Conservation (phyloP, 2,329 filamentous ascomycete genomes). For the Botryosphaeria dothidea region DNA sequence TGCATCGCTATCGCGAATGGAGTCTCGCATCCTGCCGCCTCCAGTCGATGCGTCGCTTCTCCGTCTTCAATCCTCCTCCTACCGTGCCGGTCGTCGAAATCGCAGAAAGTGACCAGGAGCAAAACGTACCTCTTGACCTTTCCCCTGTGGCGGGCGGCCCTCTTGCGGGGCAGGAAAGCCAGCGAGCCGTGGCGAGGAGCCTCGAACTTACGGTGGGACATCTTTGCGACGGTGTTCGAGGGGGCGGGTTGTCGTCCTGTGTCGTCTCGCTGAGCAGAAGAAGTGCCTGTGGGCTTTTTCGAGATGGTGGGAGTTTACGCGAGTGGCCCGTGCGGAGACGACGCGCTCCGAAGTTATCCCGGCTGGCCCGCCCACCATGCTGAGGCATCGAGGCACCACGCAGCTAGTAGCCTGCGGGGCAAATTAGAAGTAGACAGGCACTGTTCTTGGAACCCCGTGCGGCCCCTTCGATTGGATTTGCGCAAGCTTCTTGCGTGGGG, state of each 20-base stretch:
- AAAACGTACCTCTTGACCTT: constrained; percentile 95
- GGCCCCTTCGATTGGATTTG: neutral
- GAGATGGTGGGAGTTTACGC: constrained; percentile 14
- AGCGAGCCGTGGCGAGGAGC: constrained; percentile 88
- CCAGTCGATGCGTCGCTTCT: too few species aligned
- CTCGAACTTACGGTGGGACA: constrained; percentile 71
- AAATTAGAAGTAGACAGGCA: neutral
- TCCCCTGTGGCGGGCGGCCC: constrained; percentile 88
- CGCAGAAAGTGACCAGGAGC: neutral
- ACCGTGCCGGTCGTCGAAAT: constrained; percentile 16
- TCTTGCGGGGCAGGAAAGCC: constrained; percentile 67
- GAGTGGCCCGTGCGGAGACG: neutral
- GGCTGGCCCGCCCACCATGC: neutral
- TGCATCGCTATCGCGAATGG: neutral
- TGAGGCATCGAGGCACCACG: neutral
- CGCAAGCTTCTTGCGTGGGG: neutral
- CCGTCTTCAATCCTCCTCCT: neutral
- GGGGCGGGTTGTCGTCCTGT: constrained; percentile 16
- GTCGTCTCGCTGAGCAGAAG: constrained; percentile 13
- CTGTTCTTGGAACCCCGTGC: neutral
- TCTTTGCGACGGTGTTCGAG: constrained; percentile 25
- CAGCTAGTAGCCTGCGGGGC: neutral
- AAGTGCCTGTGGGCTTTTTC: constrained; percentile 9
- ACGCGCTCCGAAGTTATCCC: neutral
- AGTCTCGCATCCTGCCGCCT: neutral